A percentile compares a stretch with the other conserved stretches of the same genome.
phyloP scores from a whole-genome alignment of 495 filamentous ascomycete genomes.

The Hypoxylon fragiforme region DNA sequence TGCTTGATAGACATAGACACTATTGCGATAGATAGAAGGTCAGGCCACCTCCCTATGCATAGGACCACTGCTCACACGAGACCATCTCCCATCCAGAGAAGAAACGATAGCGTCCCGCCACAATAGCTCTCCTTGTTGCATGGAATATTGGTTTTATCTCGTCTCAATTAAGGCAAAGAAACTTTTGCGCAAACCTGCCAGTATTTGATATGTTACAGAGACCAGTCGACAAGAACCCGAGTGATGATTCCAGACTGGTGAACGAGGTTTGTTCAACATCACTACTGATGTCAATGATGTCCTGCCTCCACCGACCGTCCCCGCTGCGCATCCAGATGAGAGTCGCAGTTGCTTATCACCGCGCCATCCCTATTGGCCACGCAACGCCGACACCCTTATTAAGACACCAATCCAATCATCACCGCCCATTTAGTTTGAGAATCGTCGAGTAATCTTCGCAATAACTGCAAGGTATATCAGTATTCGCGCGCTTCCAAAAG shows the following conservation, averaged over 20 bases:
- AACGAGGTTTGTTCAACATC: conserved; percentile 7
- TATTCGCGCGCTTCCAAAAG: background rate
- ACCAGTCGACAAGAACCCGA: conserved; percentile 11
- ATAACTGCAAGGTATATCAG: conserved; percentile 66
- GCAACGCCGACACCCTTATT: background rate
- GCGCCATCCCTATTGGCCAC: conserved; percentile 26
- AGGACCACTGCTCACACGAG: too few species aligned
- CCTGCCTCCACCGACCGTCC: background rate
- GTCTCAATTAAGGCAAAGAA: conserved; percentile 16
- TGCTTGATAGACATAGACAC: too few species aligned
- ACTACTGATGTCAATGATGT: conserved; percentile 14
- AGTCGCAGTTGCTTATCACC: conserved; percentile 23
- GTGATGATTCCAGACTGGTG: conserved; percentile 5
- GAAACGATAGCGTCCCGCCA: background rate
- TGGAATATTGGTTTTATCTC: conserved; percentile 14
- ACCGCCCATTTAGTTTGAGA: conserved; percentile 62
- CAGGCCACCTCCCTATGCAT: too few species aligned
- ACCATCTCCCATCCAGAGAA: too few species aligned
- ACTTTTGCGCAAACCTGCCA: conserved; percentile 23
- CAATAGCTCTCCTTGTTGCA: background rate
- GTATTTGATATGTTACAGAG: conserved; percentile 31
- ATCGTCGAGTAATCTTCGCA: conserved; percentile 91
- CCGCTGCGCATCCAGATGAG: conserved; percentile 7
- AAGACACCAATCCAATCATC: background rate
- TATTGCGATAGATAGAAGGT: too few species aligned